Conservation (phyloP, 371 early-diverging fungal species). For the Nosema bombycis region DNA sequence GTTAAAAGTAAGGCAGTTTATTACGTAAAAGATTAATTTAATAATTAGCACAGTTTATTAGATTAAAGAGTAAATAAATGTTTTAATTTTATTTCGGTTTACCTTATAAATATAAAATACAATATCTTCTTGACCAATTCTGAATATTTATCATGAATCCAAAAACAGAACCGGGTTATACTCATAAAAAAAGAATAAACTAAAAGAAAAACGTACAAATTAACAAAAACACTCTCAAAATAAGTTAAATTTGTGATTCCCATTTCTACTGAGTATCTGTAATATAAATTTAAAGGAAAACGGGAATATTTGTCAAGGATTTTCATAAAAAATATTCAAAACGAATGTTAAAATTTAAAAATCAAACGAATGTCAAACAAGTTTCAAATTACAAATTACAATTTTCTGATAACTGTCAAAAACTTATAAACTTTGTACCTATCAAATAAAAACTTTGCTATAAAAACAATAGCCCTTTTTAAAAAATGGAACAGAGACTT, state of each 20-base stretch:
- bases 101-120: too few species aligned
- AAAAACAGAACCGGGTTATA: neutral
- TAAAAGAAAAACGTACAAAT: constrained; percentile 51
- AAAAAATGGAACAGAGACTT: constrained; percentile 16
- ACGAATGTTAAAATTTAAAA: neutral
- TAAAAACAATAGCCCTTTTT: neutral
- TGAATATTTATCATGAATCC: too few species aligned
- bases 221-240: constrained; percentile 52
- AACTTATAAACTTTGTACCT: neutral
- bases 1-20: neutral
- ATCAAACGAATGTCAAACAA: neutral
- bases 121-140: too few species aligned
- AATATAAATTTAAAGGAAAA: constrained; percentile 29
- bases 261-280: constrained; percentile 55
- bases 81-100: too few species aligned
- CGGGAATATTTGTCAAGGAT: constrained; percentile 8
- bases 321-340: too few species aligned
- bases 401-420: neutral
- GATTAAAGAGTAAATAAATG: too few species aligned
- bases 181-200: constrained; percentile 41
- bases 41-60: too few species aligned
- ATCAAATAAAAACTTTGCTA: neutral
- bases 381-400: neutral
- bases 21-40: too few species aligned
- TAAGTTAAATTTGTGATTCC: constrained; percentile 49